Percentiles rank a stretch among this genome's conserved stretches.
Conservation (phyloP, 1,284 basidiomycete genomes). For the Trichosporon faecale region DNA sequence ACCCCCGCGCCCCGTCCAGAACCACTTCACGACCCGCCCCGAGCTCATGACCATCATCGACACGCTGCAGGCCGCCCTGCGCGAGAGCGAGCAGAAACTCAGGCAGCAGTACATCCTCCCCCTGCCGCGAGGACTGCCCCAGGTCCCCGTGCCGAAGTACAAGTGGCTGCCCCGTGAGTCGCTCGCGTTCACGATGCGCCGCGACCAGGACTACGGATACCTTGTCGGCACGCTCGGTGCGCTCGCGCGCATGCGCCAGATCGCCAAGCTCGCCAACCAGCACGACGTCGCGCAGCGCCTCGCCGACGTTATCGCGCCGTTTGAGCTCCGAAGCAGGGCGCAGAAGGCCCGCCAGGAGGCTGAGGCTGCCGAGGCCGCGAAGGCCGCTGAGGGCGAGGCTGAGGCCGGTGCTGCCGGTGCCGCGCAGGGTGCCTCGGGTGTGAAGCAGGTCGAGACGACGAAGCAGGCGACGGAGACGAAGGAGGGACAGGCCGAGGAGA, state of each 20-base stretch:
- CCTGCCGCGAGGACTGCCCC: conserved; percentile 66
- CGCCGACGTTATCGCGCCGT: conserved; percentile 60
- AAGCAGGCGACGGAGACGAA: conserved; percentile 11
- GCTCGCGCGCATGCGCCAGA: conserved; percentile 67
- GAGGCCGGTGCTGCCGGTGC: background rate
- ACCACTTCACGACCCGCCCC: conserved; percentile 83
- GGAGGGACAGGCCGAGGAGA: conserved; percentile 47
- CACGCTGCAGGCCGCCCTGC: conserved; percentile 65
- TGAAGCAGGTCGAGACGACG: background rate
- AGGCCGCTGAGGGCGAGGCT: background rate
- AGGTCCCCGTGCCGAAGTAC: conserved; percentile 60
- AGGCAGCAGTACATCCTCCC: conserved; percentile 69
- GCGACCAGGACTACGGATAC: conserved; percentile 68
- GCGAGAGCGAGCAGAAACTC: conserved; percentile 61
- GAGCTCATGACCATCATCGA: conserved; percentile 71
- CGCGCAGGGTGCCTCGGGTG: background rate
- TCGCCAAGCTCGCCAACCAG: conserved; percentile 65
- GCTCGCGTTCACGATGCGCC: conserved; percentile 66
- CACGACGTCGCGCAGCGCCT: conserved; percentile 61
- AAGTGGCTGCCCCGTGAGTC: conserved; percentile 65
- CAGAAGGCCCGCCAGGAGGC: background rate
- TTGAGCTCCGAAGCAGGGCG: conserved; percentile 56
- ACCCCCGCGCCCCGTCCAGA: conserved; percentile 55
- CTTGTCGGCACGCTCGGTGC: conserved; percentile 66
- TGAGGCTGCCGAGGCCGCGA: conserved; percentile 1